Evolutionary conservation across 2,329 filamentous ascomycete species (phyloP), one percentile per base, ranked within the genome.

Genomic region (Coniochaeta sp.): DNA sequence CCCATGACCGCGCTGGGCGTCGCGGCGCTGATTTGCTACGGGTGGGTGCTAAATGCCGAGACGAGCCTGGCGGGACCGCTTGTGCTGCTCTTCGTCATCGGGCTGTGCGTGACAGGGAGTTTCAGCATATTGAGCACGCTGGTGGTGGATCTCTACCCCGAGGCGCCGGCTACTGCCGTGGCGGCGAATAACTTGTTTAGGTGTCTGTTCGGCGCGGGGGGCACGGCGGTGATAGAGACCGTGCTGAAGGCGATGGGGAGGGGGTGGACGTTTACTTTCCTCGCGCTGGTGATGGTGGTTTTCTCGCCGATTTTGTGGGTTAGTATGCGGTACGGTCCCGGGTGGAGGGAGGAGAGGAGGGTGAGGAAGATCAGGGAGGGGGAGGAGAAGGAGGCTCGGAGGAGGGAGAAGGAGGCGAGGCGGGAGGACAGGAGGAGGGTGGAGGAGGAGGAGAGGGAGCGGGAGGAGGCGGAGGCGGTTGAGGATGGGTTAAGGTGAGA

Each of bases 71-170:
- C 78, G 2, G 76, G 73, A 2, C 78, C 81, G 3, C 64, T 85
- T 6, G 71, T 81, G 24, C 61, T 85, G 18, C 65, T 77, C 2
- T 83, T 84, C 57, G 60, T 83, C 40, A 73, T 83, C 32, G 81
- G 81, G 7, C 63, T 81, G 53, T 74, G 73, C 40, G 70, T 83
- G 28, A 83, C 82, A 3, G 82, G 79, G 1, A 76, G 79, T 0
- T 87, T 87, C 61, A 79, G 77, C 53, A 75, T 85, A 42, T 71
- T 85, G n/a, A 81, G 78, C 57, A 82, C 81, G 0, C 67, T 87
- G 6, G 72, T 86, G 13, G 77, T 87, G 1, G 84, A 87, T 56
- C 65, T 86, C 2, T 81, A 83, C 55, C 81, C 82, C 0, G 67
- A 77, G 22, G 75, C 77, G 1, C 81, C 82, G 0, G 81, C 81